Percentiles rank a stretch among this genome's conserved stretches.
Conservation (phyloP, 805 yeast species). For the Schwanniomyces sp. region DNA sequence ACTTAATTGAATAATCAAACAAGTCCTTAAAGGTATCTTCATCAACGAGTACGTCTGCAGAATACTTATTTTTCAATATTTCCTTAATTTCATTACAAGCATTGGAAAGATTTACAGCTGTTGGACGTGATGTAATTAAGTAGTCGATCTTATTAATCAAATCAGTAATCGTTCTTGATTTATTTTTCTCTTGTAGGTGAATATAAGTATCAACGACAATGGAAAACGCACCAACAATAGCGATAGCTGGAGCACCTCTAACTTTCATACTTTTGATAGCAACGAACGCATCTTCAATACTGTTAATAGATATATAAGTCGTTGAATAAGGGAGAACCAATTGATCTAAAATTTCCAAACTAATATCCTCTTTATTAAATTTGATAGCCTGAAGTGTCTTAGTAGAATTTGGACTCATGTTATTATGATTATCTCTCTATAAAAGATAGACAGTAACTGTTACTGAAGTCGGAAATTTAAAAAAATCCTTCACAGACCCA, state of each 20-base stretch:
- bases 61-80: conserved; percentile 17
- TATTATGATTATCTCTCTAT: neutral
- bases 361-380: conserved; percentile 48
- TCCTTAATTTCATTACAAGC: conserved; percentile 58
- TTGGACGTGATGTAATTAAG: conserved; percentile 80
- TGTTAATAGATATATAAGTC: conserved; percentile 57
- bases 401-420: neutral
- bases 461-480: neutral
- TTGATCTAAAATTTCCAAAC: conserved; percentile 75
- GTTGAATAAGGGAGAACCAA: conserved; percentile 78
- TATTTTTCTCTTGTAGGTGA: conserved; percentile 15
- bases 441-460: neutral
- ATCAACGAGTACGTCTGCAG: conserved; percentile 22
- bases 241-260: conserved; percentile 98
- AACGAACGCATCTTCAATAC: conserved; percentile 72
- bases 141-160: conserved; percentile 56
- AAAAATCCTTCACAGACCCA: neutral
- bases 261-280: conserved; percentile 93
- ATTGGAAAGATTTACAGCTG: conserved; percentile 89
- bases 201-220: conserved; percentile 65
- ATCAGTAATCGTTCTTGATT: conserved; percentile 24
- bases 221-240: conserved; percentile 87
- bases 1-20: conserved; percentile 45
- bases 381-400: conserved; percentile 59
- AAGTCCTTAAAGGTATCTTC: conserved; percentile 29